These are phyloP conservation scores for Gnomoniopsis sp. DNA, from an alignment of 2,329 filamentous ascomycete species.

Conservation along the genomic window DNA sequence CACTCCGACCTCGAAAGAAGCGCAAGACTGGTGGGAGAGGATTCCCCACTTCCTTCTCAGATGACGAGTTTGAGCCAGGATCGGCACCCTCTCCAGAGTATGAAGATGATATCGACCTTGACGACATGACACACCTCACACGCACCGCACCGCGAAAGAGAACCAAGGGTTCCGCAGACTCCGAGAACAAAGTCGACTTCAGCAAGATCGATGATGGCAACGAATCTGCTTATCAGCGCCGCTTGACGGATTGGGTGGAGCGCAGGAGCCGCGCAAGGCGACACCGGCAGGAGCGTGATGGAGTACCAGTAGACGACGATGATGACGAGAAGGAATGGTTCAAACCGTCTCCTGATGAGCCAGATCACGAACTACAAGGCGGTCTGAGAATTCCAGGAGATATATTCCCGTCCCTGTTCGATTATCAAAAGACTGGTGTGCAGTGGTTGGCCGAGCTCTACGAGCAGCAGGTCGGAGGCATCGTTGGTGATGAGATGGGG, in stretches of 20 bases:
- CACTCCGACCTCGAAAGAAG: conserved; percentile 57
- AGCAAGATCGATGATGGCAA: conserved; percentile 81
- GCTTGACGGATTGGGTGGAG: conserved; percentile 72
- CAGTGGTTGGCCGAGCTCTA: conserved; percentile 95
- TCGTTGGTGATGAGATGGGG: conserved; percentile 97
- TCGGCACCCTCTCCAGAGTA: conserved; percentile 20
- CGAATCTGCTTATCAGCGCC: conserved; percentile 72
- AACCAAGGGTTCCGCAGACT: conserved; percentile 28
- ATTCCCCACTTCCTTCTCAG: conserved; percentile 28
- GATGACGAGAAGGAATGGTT: conserved; percentile 67
- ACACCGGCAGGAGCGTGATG: conserved; percentile 30
- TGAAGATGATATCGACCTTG: conserved; percentile 34
- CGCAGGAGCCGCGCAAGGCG: conserved; percentile 40
- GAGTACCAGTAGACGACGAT: conserved; percentile 29
- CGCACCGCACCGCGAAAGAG: conserved; percentile 36
- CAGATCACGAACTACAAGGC: conserved; percentile 72
- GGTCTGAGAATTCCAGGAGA: conserved; percentile 84
- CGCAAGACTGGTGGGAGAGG: conserved; percentile 34
- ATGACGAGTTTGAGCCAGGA: conserved; percentile 43
- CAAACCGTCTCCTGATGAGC: conserved; percentile 77
- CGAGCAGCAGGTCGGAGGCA: conserved; percentile 84
- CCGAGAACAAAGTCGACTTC: conserved; percentile 42
- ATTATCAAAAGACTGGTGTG: conserved; percentile 95
- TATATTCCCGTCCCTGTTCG: conserved; percentile 87
- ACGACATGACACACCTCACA: conserved; percentile 37